Evolutionary conservation across 78 protist species (phyloP).

Genomic region (Dictyostelium capitatum): DNA sequence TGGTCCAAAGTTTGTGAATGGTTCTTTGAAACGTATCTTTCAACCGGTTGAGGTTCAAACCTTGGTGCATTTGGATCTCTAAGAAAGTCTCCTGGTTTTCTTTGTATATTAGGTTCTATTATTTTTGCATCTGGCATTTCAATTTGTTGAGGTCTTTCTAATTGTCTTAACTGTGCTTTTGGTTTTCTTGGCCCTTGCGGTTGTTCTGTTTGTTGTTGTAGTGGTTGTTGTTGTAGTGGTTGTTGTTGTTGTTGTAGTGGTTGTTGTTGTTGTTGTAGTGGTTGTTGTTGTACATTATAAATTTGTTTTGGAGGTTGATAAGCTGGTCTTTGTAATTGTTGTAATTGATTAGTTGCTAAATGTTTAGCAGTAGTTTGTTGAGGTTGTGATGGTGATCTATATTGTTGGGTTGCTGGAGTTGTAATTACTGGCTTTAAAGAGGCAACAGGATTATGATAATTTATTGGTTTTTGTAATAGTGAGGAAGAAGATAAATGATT

Average conservation of each 20-base stretch:
- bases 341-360: not conserved
- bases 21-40: not conserved
- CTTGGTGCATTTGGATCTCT: constrained; percentile 12
- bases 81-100: constrained; percentile 1
- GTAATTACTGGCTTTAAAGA: not conserved
- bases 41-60: not conserved
- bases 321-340: not conserved
- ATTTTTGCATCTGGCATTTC: not conserved
- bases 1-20: not conserved
- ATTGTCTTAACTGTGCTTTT: not conserved
- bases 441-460: not conserved
- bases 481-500: not conserved
- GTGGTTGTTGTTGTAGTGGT: not conserved
- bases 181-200: constrained; percentile 13
- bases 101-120: not conserved
- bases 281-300: not conserved
- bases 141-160: not conserved
- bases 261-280: not conserved
- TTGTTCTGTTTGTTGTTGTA: not conserved
- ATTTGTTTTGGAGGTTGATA: constrained; percentile 1
- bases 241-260: not conserved
- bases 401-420: not conserved
- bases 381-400: not conserved
- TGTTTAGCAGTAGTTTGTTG: not conserved
- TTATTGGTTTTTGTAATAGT: not conserved